A percentile compares a stretch with the other conserved stretches of the same genome.
Conservation (phyloP, 2,329 filamentous ascomycete genomes). For the Cercospora sojina region DNA sequence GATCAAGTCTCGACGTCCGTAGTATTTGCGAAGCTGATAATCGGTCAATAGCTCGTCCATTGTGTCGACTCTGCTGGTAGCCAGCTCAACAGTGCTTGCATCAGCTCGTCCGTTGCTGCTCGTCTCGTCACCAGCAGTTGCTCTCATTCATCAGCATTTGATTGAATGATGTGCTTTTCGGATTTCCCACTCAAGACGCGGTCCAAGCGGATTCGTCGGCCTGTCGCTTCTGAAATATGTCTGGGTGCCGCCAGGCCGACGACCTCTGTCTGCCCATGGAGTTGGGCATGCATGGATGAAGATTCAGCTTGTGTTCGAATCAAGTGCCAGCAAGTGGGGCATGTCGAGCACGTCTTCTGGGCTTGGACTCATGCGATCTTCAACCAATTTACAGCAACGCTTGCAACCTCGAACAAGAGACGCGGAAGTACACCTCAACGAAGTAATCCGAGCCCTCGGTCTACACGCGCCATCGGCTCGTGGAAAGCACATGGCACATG, state of each 20-base stretch:
- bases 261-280: neutral
- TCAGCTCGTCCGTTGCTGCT: neutral
- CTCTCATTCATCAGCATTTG: neutral
- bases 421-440: neutral
- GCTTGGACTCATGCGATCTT: constrained; percentile 2
- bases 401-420: neutral
- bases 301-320: neutral
- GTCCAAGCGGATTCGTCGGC: constrained; percentile 6
- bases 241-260: neutral
- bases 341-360: constrained; percentile 13
- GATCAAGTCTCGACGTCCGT: neutral
- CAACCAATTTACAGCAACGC: constrained; percentile 1
- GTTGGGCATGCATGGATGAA: neutral
- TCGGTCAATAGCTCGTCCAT: constrained; percentile 14
- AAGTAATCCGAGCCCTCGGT: neutral
- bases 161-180: constrained; percentile 6
- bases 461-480: constrained; percentile 4
- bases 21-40: constrained; percentile 7
- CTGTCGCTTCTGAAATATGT: constrained; percentile 9
- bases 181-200: neutral
- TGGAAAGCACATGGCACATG: constrained; percentile 21
- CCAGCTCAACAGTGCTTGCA: neutral
- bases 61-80: neutral
- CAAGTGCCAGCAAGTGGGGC: constrained; percentile 14
- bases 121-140: neutral